Conservation (phyloP, 1,284 basidiomycete species). For the Cerioporus squamosus region DNA sequence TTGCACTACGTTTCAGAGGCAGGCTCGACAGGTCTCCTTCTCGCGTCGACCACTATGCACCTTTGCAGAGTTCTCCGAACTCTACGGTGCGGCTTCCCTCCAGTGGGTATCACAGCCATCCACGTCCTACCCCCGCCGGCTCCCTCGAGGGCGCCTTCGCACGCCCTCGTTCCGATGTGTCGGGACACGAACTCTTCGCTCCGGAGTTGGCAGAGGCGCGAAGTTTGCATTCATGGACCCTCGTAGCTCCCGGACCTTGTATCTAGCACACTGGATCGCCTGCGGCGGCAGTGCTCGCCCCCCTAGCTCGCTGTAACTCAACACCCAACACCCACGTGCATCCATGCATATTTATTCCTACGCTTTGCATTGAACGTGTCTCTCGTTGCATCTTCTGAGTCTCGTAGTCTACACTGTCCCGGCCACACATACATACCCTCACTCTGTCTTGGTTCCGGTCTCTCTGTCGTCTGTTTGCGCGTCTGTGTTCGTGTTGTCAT, state of each 20-base stretch:
- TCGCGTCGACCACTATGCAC: background rate
- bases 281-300: too few relatives aligned
- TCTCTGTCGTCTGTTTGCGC: background rate
- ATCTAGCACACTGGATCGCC: too few relatives aligned
- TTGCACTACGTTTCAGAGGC: background rate
- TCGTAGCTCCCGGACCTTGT: too few relatives aligned
- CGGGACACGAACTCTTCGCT: too few relatives aligned
- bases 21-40: background rate
- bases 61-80: background rate
- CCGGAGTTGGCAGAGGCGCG: too few relatives aligned
- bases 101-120: too few relatives aligned
- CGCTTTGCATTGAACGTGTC: constrained; percentile 8
- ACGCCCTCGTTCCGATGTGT: too few relatives aligned
- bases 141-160: too few relatives aligned
- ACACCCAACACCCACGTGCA: background rate
- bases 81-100: too few relatives aligned
- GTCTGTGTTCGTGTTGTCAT: constrained; percentile 16
- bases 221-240: too few relatives aligned
- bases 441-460: background rate
- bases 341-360: constrained; percentile 16
- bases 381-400: constrained; percentile 2
- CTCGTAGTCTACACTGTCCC: background rate
- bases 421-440: constrained; percentile 12
- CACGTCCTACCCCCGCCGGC: too few relatives aligned
- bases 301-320: background rate